Base-by-base conservation (phyloP, 1,284 basidiomycete genomes). In the Ceratobasidium theobromae region DNA sequence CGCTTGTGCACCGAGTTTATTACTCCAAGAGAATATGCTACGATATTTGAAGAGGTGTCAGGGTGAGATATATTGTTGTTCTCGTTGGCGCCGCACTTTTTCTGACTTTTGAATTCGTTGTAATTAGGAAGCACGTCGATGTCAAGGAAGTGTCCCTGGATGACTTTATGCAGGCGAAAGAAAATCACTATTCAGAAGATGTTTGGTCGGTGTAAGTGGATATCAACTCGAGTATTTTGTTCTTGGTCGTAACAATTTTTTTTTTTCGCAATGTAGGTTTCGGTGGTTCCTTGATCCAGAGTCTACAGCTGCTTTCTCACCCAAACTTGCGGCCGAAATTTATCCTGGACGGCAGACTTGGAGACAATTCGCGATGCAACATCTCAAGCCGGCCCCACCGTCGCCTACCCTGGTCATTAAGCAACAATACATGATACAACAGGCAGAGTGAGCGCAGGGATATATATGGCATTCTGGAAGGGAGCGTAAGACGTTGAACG, bases 1-100 rank as follows among this genome's bases (percentile, higher is more conserved):
- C 55, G 55, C 28, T 25, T 58, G 30, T 58, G 55, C 28, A 46
- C 55, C 40, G 55, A 58, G 28, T 58, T 45, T n/a, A 48, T 58
- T n/a, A 58, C 55, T 35, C 55, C 55, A 4, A 28, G 55, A 27
- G 38, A 58, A 46, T 58, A 58, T 16, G 55, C 55, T 11, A 58
- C 55, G 12, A 58, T 58, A 40, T 58, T 55, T 41, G 55, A 58
- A 30, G 55, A 58, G 28, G 55, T 58, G n/a, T 58, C 55, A 58
- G 55, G 55, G 55, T 58, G 18, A 18, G 55, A 38, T 38, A 38
- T 38, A 16, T 33, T 21, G 52, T 21, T 23, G 33, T 53, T 14
- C 21, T 38, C n/a, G 14, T 18, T 16, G 28, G n/a, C n/a, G n/a
- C n/a, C n/a, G n/a, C n/a, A n/a, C 28, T 32, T 14, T 21, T 35